These are phyloP conservation scores for Tricholoma matsutake DNA, from an alignment of 768 basidiomycete species.

Conservation along the genomic window DNA sequence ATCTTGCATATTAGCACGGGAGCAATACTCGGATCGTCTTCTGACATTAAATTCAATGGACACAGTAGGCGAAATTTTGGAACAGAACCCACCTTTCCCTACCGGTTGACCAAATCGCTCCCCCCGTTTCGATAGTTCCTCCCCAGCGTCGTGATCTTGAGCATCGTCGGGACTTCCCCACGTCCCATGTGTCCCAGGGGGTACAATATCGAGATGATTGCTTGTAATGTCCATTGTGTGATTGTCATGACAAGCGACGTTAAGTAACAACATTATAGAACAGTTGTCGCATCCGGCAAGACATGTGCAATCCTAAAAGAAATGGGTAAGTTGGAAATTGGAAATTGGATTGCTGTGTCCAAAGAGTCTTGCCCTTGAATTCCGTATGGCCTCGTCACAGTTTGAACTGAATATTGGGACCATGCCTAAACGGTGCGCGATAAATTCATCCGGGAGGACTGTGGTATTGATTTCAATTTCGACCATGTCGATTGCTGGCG, in stretches of 20 bases:
- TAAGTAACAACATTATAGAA: conserved; percentile 77
- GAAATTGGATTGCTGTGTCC: neutral
- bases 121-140: conserved; percentile 71
- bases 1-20: conserved; percentile 90
- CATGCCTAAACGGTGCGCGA: conserved; percentile 94
- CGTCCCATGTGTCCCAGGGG: conserved; percentile 25
- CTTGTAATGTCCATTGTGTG: conserved; percentile 86
- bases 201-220: conserved; percentile 69
- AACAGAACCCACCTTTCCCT: conserved; percentile 62
- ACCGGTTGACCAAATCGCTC: conserved; percentile 79
- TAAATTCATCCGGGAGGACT: conserved; percentile 95
- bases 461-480: conserved; percentile 89
- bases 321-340: neutral
- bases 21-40: conserved; percentile 56
- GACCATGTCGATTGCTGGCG: conserved; percentile 92
- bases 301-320: conserved; percentile 85
- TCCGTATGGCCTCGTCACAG: conserved; percentile 85
- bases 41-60: neutral
- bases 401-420: conserved; percentile 85
- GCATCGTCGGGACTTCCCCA: conserved; percentile 27
- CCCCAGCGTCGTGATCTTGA: conserved; percentile 45
- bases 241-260: conserved; percentile 69
- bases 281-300: conserved; percentile 81
- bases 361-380: conserved; percentile 55
- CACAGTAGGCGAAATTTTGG: conserved; percentile 6